Evolutionary conservation across 2,329 filamentous ascomycete genomes (phyloP), one percentile per base, ranked within the genome.

Genomic region (Epichloe brachyelytri): DNA sequence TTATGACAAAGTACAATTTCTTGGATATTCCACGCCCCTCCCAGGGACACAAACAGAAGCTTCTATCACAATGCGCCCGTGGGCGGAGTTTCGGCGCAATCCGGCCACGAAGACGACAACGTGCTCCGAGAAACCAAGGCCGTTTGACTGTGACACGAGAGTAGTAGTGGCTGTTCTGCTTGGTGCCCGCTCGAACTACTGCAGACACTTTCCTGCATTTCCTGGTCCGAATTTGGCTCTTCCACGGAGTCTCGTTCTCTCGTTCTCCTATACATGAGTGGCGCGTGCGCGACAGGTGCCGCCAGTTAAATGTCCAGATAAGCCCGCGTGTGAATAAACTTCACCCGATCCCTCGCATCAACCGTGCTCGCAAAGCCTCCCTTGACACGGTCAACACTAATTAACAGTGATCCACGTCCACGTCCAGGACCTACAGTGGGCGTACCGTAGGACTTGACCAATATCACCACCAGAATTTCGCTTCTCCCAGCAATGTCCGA

Each of bases 31-130:
- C 15, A 34, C 19, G 30, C 37, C n/a, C 26, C 8, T 19, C 40
- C 19, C 26, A 14, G 40, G 4, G 44, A 41, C 43, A 47, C 39
- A 40, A 40, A 34, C 12, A 12, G 37, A 45, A 36, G 26, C 7
- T 11, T 17, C 40, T 14, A 20, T 17, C 39, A 43, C 37, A 15
- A 43, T 41, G n/a, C 36, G 51, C 47, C 33, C 51, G 46, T 52
- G 51, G 51, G 34, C 36, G 46, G 45, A 47, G 17, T 19, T 53
- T 58, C 55, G 55, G 60, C 52, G 54, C 56, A 51, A 57, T 51
- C 57, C 57, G 58, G 57, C 60, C 59, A 60, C 46, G 55, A 45
- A 45, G 47, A 53, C 44, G 47, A 53, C 53, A 62, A 61, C 59
- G 58, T 61, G 59, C 56, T 43, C 49, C 47, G 36, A 38, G 41